phyloP scores from a whole-genome alignment of 352 stramenopile species.

The Phytophthora agathidicida region DNA sequence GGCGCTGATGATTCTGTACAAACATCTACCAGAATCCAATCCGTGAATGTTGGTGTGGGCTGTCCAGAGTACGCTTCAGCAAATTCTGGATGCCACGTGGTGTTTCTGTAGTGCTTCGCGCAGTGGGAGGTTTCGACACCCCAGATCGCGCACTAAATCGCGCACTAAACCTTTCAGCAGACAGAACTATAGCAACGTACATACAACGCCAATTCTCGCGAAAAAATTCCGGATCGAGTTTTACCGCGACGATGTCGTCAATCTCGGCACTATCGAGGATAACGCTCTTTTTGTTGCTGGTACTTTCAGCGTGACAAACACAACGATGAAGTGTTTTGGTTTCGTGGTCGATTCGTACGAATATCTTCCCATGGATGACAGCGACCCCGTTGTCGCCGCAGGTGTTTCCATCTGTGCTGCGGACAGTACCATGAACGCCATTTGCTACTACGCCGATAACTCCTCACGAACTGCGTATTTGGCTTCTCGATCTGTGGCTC shows the following conservation, averaged over 20 bases:
- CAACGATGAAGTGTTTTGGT: slow-evolving; percentile 46
- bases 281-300: slow-evolving; percentile 8
- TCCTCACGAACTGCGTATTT: slow-evolving; percentile 35
- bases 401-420: slow-evolving; percentile 50
- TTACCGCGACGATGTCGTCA: slow-evolving; percentile 43
- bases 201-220: slow-evolving; percentile 38
- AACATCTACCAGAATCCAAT: slow-evolving; percentile 2
- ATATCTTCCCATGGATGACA: slow-evolving; percentile 41
- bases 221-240: slow-evolving; percentile 65
- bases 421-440: slow-evolving; percentile 59
- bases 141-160: slow-evolving; percentile 44
- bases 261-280: background rate
- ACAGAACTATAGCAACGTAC: slow-evolving; percentile 21
- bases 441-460: slow-evolving; percentile 53
- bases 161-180: slow-evolving; percentile 45
- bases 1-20: background rate
- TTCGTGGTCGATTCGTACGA: slow-evolving; percentile 55
- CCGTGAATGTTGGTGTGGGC: slow-evolving; percentile 39
- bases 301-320: slow-evolving; percentile 27
- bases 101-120: slow-evolving; percentile 44
- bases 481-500: slow-evolving; percentile 34
- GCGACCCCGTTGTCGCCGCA: slow-evolving; percentile 40
- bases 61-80: slow-evolving; percentile 58
- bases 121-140: slow-evolving; percentile 46
- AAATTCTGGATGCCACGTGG: slow-evolving; percentile 50